Base-by-base conservation (phyloP, 1,284 basidiomycete species). In the Heliocybe sulcata region DNA sequence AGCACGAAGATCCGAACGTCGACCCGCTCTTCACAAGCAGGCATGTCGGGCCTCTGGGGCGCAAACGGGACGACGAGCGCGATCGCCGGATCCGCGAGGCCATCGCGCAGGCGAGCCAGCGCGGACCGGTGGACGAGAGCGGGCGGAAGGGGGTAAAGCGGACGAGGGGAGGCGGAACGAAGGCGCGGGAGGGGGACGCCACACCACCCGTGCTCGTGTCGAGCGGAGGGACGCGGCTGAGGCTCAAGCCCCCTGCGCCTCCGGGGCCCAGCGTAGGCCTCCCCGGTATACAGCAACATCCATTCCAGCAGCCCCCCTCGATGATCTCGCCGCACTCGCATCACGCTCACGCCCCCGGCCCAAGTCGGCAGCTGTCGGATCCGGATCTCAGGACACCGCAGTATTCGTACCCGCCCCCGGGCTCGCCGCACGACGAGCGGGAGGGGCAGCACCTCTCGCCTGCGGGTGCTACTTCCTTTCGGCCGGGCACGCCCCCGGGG, bases 11-110 rank as follows among this genome's bases (percentile, higher is more conserved):
- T 60, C 68, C 72, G 55, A 64, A 65, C 38, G 51, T 69, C 54
- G 78, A 81, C 64, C 77, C 80, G 11, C 58, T 77, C 16, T 68
- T 76, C 45, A 64, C 63, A 50, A 77, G 78, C 49, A 74, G 75
- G 54, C 77, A 79, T 59, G 58, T 77, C 63, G 73, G 74, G 38
- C 68, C 77, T 19, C 61, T 67, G 10, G 73, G 75, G 51, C 74
- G 76, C 54, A 76, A 76, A 60, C 71, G 73, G 22, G 74, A 77
- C 47, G 73, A 74, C 2, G 76, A 77, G 54, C 19, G 35, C 35
- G 52, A 38, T 4, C 38, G n/a, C 19, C 64, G 65, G 51, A 67
- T 64, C 26, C 76, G 77, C 53, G 74, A 78, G 55, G 77, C 33
- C 12, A 25, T 35, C 64, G 69, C 27, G 64, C 63, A 22, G 59